Evolutionary conservation across 441 rosid species (phyloP).

Genomic region (Gossypium lobatum): DNA sequence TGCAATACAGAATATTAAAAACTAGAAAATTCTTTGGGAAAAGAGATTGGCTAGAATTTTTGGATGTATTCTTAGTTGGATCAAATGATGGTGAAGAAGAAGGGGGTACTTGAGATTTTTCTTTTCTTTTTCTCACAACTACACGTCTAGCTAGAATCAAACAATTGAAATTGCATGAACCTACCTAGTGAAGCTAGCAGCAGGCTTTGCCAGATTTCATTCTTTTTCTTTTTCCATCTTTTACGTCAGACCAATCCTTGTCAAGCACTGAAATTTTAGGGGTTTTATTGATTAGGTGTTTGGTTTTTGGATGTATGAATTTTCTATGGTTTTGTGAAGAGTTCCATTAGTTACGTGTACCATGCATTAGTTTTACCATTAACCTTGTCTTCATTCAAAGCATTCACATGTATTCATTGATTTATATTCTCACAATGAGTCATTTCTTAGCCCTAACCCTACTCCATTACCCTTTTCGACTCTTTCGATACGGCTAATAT

Average conservation of each 20-base stretch:
- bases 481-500: neutral
- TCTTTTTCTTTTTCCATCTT: neutral
- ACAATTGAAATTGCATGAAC: constrained; percentile 8
- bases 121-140: neutral
- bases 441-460: neutral
- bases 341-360: neutral
- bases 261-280: constrained; percentile 25
- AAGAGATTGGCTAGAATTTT: neutral
- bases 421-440: neutral
- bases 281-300: neutral
- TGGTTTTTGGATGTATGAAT: neutral
- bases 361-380: neutral
- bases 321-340: neutral
- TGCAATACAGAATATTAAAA: too few relatives aligned
- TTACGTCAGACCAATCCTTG: neutral
- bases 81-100: neutral
- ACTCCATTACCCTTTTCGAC: neutral
- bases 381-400: neutral
- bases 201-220: neutral
- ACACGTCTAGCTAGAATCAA: neutral
- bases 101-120: neutral
- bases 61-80: neutral
- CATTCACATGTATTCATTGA: neutral
- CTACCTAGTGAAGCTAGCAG: constrained; percentile 5
- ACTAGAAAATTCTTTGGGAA: neutral